Evolutionary conservation across 352 stramenopile species (phyloP), one percentile per base, ranked within the genome.

Genomic region (Phytophthora megakarya): DNA sequence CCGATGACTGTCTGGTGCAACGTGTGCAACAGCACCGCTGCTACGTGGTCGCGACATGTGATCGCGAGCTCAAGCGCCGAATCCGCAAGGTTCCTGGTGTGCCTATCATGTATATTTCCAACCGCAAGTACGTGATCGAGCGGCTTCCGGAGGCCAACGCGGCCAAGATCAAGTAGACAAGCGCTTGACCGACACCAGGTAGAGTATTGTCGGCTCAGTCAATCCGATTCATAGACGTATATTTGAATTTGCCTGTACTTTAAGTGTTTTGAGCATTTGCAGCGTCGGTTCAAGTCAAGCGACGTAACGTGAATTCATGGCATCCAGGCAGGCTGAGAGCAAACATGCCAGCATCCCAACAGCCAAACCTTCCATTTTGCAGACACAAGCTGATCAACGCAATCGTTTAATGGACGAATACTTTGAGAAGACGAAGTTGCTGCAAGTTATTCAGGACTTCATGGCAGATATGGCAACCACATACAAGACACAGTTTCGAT

Each of bases 51-150:
- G 98, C 98, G 22, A 99, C 98, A 11, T 99, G 97, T 82, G 98
- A 99, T 91, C 98, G 98, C 65, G 98, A 99, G 64, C 86, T 99
- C 55, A 98, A 99, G 80, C 94, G 97, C 40, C 89, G 97, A 42
- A 98, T 99, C 68, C 93, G 98, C 56, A 99, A 99, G 80, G 98
- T 99, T 63, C 97, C 98, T 9, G 98, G 97, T 64, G 98, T 99
- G 37, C 98, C 98, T 19, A 99, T 99, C 81, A 99, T 99, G 98
- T 99, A 99, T 85, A 99, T 99, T 65, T 97, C 93, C 61, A 98
- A 97, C 70, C 97, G 97, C 74, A 98, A 98, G 69, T 99, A 99
- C 81, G 98, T 97, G 45, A 98, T 99, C 30, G 98, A 99, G 77
- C 84, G 98, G 37, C 98, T 99, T 89, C 97, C 97, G 11, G 98